Percentiles rank a stretch among this genome's conserved stretches.
Conservation (phyloP, 305 asterid genomes). For the Fraxinus xanthoxyloides region DNA sequence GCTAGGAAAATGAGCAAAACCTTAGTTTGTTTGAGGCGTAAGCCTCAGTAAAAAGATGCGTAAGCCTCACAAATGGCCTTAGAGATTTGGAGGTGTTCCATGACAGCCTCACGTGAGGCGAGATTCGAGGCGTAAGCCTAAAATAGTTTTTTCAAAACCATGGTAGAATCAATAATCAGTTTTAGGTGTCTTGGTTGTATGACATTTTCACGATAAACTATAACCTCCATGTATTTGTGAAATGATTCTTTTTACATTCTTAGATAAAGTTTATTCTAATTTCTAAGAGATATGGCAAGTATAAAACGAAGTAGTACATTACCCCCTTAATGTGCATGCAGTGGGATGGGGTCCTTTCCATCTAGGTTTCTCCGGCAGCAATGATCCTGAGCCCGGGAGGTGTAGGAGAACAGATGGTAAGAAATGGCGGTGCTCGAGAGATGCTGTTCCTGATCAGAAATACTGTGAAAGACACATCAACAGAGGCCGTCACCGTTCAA, state of each 20-base stretch:
- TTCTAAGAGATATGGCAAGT: too few relatives aligned
- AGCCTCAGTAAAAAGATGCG: too few relatives aligned
- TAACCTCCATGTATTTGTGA: too few relatives aligned
- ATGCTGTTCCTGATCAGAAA: constrained; percentile 93
- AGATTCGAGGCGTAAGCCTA: background rate
- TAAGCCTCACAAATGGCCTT: too few relatives aligned
- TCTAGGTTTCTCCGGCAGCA: constrained; percentile 72
- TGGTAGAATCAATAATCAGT: background rate
- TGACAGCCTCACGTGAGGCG: too few relatives aligned
- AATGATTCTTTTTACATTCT: background rate
- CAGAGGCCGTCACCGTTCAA: constrained; percentile 99
- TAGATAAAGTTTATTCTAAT: background rate
- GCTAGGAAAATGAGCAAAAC: too few relatives aligned
- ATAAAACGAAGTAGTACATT: background rate
- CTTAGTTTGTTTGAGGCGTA: too few relatives aligned
- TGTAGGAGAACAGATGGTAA: constrained; percentile 97
- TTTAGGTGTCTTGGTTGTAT: background rate
- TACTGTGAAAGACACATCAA: constrained; percentile 98
- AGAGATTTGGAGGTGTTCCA: too few relatives aligned
- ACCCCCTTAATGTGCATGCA: constrained; percentile 18
- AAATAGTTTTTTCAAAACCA: background rate
- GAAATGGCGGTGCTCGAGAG: constrained; percentile 99
- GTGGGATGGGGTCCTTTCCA: constrained; percentile 89
- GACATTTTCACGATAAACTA: background rate
- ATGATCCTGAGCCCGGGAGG: constrained; percentile 95